A percentile compares a stretch with the other conserved stretches of the same genome.
These are phyloP conservation scores for Pneumocystis carinii DNA, from an alignment of 1,139 yeast species.

Conservation along the genomic window DNA sequence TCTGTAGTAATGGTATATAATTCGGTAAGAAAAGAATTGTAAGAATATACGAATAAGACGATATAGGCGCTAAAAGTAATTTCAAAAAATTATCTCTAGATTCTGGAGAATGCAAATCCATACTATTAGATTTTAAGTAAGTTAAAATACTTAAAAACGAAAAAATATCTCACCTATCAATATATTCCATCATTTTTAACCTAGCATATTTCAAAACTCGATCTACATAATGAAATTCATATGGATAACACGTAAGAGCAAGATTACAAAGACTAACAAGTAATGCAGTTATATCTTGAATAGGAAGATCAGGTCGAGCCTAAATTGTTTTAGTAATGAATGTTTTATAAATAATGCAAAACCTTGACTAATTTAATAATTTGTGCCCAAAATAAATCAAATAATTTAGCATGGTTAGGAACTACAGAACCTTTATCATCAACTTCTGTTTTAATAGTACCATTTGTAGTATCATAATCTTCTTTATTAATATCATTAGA, in stretches of 20 bases:
- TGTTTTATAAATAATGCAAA: constrained; percentile 47
- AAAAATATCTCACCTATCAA: constrained; percentile 14
- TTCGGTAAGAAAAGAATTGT: constrained; percentile 25
- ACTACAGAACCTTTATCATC: constrained; percentile 6
- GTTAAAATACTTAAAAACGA: constrained; percentile 16
- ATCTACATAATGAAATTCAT: constrained; percentile 46
- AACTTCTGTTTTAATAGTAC: constrained; percentile 9
- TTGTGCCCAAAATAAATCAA: constrained; percentile 15
- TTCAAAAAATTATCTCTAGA: constrained; percentile 36
- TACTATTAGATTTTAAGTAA: constrained; percentile 2
- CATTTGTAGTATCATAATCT: constrained; percentile 2
- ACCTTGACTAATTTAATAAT: constrained; percentile 35
- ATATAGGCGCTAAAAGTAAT: constrained; percentile 45
- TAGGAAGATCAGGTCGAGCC: constrained; percentile 46
- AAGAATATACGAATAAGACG: constrained; percentile 25
- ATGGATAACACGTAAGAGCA: constrained; percentile 53
- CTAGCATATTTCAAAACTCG: constrained; percentile 44
- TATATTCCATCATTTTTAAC: constrained; percentile 30
- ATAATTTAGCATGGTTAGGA: constrained; percentile 11
- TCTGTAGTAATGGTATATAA: constrained; percentile 24
- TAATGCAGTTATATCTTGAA: constrained; percentile 50
- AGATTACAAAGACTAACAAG: constrained; percentile 51
- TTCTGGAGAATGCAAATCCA: constrained; percentile 20
- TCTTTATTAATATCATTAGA: constrained; percentile 3
- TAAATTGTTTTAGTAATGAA: constrained; percentile 28